phyloP scores from a whole-genome alignment of 2,329 filamentous ascomycete genomes.

The Alternaria triticimaculans region DNA sequence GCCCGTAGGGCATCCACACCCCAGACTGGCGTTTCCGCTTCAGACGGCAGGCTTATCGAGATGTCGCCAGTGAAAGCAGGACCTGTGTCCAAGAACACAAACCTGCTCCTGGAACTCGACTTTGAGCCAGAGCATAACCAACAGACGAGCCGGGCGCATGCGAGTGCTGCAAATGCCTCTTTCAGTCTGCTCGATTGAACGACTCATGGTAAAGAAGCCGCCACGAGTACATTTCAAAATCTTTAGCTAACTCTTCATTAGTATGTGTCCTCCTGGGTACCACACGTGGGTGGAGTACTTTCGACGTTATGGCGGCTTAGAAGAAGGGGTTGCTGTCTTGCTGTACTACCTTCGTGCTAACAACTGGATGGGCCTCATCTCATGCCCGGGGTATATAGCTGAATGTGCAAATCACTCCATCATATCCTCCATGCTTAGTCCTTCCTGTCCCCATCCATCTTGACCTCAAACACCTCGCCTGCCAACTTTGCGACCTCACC shows the following conservation, averaged over 20 bases:
- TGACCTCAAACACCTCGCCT: slow-evolving; percentile 56
- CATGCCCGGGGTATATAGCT: slow-evolving; percentile 17
- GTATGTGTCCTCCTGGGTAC: background rate
- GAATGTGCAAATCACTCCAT: background rate
- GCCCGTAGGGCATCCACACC: slow-evolving; percentile 5
- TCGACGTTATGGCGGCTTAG: background rate
- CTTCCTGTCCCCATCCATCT: slow-evolving; percentile 33
- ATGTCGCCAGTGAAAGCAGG: slow-evolving; percentile 19
- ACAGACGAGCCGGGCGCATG: slow-evolving; percentile 1
- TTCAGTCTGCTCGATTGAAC: slow-evolving; percentile 24
- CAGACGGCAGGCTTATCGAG: slow-evolving; percentile 21
- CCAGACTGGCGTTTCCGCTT: background rate
- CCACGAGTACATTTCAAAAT: background rate
- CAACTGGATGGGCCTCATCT: background rate
- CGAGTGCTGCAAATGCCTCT: background rate
- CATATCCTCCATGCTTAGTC: slow-evolving; percentile 7
- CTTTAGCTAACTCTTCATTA: background rate
- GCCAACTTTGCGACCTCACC: slow-evolving; percentile 62
- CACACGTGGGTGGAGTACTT: background rate
- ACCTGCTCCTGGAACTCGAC: slow-evolving; percentile 29
- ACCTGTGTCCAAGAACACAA: slow-evolving; percentile 13
- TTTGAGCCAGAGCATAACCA: background rate
- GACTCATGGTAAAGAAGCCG: background rate
- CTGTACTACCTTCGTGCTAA: background rate
- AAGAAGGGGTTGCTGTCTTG: background rate